These are phyloP conservation scores for Epicoccum nigrum DNA, from an alignment of 2,329 filamentous ascomycete species.

Conservation along the genomic window DNA sequence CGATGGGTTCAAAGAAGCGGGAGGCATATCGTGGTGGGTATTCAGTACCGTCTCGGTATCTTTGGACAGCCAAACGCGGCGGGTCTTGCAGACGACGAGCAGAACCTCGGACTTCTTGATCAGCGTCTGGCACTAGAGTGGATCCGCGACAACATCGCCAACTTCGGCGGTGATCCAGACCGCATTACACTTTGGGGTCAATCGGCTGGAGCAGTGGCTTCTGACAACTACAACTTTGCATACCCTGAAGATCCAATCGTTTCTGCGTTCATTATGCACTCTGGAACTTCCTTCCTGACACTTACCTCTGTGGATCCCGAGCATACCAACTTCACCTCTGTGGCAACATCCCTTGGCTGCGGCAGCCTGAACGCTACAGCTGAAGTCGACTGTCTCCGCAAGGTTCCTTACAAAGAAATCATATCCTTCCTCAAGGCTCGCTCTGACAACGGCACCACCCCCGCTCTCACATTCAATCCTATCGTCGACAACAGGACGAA, in stretches of 20 bases:
- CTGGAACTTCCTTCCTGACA: constrained; percentile 26
- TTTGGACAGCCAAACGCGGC: constrained; percentile 49
- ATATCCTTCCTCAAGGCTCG: constrained; percentile 42
- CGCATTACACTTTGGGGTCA: constrained; percentile 51
- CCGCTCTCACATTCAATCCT: constrained; percentile 35
- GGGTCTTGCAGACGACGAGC: constrained; percentile 33
- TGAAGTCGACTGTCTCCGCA: constrained; percentile 48
- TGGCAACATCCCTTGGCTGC: constrained; percentile 48
- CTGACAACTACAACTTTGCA: constrained; percentile 58
- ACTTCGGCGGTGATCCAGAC: constrained; percentile 43
- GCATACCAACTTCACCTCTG: constrained; percentile 48
- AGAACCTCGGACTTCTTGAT: constrained; percentile 51
- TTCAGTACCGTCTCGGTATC: constrained; percentile 49
- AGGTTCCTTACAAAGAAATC: constrained; percentile 37
- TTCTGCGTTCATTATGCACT: constrained; percentile 33
- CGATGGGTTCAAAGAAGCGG: constrained; percentile 43
- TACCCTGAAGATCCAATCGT: constrained; percentile 57
- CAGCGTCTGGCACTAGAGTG: constrained; percentile 49
- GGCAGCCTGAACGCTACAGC: constrained; percentile 21
- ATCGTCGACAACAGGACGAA: constrained; percentile 39
- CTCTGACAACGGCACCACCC: constrained; percentile 31
- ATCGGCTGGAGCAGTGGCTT: constrained; percentile 47
- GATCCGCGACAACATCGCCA: constrained; percentile 49
- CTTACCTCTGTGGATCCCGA: constrained; percentile 24
- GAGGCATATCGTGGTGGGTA: constrained; percentile 44